phyloP scores from a whole-genome alignment of 2,329 filamentous ascomycete species.

The Myriosclerotinia scirpicola region DNA sequence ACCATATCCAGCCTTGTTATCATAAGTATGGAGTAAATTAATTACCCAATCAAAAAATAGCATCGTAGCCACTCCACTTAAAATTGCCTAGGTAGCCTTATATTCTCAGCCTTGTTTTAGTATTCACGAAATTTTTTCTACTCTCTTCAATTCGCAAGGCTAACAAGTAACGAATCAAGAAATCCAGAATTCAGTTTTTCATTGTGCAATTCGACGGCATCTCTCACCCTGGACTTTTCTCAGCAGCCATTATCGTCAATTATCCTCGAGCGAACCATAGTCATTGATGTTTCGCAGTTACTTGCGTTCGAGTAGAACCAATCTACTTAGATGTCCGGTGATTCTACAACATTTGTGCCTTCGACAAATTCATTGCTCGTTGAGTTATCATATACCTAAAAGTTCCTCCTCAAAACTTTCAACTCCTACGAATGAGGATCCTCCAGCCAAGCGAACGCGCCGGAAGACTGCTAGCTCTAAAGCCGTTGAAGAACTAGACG shows the following conservation, averaged over 20 bases:
- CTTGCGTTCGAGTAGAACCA: slow-evolving; percentile 24
- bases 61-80: neutral
- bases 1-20: no score
- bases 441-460: neutral
- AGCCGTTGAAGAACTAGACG: neutral
- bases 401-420: neutral
- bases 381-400: neutral
- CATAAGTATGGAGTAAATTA: no score
- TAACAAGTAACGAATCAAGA: neutral
- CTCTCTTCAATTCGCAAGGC: neutral
- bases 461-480: slow-evolving; percentile 1
- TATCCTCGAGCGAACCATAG: neutral
- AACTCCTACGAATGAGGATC: neutral
- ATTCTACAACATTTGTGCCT: neutral
- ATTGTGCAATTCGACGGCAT: neutral
- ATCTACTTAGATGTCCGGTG: slow-evolving; percentile 16
- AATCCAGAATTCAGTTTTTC: no score
- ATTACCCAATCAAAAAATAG: neutral
- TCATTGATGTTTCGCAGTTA: slow-evolving; percentile 34
- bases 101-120: neutral
- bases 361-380: slow-evolving; percentile 3
- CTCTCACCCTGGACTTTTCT: neutral
- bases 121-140: no score
- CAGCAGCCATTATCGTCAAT: neutral
- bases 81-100: no score